Evolutionary conservation across 2,329 filamentous ascomycete genomes (phyloP).

Genomic region (Diaporthe sp.): DNA sequence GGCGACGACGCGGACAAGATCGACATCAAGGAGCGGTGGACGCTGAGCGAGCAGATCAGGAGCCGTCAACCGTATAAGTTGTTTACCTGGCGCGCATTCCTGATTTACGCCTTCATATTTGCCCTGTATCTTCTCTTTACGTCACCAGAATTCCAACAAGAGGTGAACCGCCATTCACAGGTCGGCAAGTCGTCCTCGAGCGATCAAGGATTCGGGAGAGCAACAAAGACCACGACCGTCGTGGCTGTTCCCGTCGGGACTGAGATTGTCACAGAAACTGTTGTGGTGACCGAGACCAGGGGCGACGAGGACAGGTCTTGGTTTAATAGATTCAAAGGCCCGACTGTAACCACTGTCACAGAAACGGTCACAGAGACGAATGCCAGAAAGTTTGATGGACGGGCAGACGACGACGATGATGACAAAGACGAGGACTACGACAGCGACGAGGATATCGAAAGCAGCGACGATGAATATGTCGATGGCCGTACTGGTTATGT

Average conservation of each 20-base stretch:
- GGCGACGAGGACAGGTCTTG: not conserved
- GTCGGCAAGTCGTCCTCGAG: not conserved
- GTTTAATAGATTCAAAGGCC: not conserved
- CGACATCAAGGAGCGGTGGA: constrained; percentile 33
- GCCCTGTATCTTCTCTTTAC: not conserved
- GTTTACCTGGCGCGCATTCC: not conserved
- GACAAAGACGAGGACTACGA: not conserved
- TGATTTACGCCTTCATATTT: not conserved
- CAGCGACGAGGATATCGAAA: not conserved
- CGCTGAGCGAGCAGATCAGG: constrained; percentile 33
- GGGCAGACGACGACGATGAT: not conserved
- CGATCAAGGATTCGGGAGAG: not conserved
- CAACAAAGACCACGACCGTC: not conserved
- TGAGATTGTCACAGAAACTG: not conserved
- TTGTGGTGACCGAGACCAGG: not conserved
- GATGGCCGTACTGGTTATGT: not conserved
- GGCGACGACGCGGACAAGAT: constrained; percentile 42
- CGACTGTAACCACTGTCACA: not conserved
- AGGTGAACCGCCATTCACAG: no score
- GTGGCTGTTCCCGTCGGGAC: not conserved
- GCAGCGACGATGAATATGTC: not conserved
- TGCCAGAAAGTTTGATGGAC: not conserved
- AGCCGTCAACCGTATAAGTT: not conserved
- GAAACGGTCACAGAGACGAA: not conserved
- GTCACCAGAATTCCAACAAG: not conserved